Percentiles rank a stretch among this genome's conserved stretches.
Evolutionary conservation across 2,329 filamentous ascomycete species (phyloP).

Genomic region (Ophioceras dolichostomum): DNA sequence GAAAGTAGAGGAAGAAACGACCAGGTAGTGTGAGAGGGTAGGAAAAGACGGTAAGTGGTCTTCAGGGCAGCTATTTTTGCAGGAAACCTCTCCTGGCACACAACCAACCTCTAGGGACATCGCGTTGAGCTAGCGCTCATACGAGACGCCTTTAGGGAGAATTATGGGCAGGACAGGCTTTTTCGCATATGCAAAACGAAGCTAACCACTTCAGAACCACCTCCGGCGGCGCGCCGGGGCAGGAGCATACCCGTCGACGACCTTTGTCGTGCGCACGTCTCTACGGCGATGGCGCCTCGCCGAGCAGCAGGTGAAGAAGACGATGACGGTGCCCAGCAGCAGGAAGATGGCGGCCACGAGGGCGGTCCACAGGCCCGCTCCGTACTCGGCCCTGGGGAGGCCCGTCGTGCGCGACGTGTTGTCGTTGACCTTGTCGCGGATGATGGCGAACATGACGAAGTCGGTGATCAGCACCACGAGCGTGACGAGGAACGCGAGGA

Average conservation of each 20-base stretch:
- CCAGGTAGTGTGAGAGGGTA: too few species aligned
- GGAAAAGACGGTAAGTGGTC: too few species aligned
- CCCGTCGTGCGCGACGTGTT: conserved; percentile 17
- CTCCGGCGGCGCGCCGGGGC: conserved; percentile 8
- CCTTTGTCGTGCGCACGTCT: conserved; percentile 13
- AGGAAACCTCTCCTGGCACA: too few species aligned
- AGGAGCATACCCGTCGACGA: conserved; percentile 14
- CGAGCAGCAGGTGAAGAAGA: conserved; percentile 51
- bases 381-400: conserved; percentile 44
- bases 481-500: conserved; percentile 35
- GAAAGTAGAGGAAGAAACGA: too few species aligned
- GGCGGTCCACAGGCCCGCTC: conserved; percentile 44
- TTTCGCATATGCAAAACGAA: too few species aligned
- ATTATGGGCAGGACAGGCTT: too few species aligned
- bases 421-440: conserved; percentile 40
- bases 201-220: conserved; percentile 6
- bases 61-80: too few species aligned
- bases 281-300: conserved; percentile 28
- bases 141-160: too few species aligned
- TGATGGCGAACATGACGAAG: conserved; percentile 42
- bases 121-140: too few species aligned
- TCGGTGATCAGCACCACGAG: conserved; percentile 38
- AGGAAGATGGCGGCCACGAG: conserved; percentile 42
- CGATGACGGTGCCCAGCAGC: conserved; percentile 40
- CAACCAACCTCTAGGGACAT: too few species aligned